Evolutionary conservation across 495 filamentous ascomycete species (phyloP).

Genomic region (Arthonia radiata): DNA sequence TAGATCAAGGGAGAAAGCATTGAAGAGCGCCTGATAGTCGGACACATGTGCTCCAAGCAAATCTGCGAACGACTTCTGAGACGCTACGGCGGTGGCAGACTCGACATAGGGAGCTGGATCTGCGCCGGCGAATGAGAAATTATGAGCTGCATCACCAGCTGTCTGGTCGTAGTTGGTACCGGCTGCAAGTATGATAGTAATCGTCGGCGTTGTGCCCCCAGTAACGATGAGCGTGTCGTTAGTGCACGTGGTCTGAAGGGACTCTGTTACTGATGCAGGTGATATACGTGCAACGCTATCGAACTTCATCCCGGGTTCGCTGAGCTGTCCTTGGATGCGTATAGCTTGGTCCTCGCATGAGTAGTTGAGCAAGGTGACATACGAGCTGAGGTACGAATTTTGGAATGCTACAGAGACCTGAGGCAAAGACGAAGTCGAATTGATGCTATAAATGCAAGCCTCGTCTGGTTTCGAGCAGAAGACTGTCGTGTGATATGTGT

Average conservation of each 20-base stretch:
- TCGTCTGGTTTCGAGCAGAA: slow-evolving; percentile 25
- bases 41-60: slow-evolving; percentile 15
- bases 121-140: slow-evolving; percentile 21
- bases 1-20: slow-evolving; percentile 16
- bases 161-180: slow-evolving; percentile 22
- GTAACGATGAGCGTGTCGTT: slow-evolving; percentile 8
- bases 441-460: slow-evolving; percentile 21
- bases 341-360: slow-evolving; percentile 9
- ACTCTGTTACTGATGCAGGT: slow-evolving; percentile 4
- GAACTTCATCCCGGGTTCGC: slow-evolving; percentile 16
- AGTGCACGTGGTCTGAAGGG: too few relatives aligned
- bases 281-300: slow-evolving; percentile 8
- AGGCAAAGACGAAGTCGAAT: slow-evolving; percentile 12
- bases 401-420: slow-evolving; percentile 13
- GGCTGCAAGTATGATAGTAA: slow-evolving; percentile 16
- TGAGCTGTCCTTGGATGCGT: too few relatives aligned
- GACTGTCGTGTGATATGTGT: slow-evolving; percentile 8
- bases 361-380: slow-evolving; percentile 7
- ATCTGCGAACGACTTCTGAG: slow-evolving; percentile 8
- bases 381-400: slow-evolving; percentile 10
- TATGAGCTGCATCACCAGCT: slow-evolving; percentile 16
- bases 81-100: slow-evolving; percentile 10
- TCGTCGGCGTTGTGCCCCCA: slow-evolving; percentile 2
- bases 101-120: slow-evolving; percentile 17
- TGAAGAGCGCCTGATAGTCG: slow-evolving; percentile 16